Evolutionary conservation across 2,329 filamentous ascomycete species (phyloP), one percentile per base, ranked within the genome.

Genomic region (Achaetomium macrosporum): DNA sequence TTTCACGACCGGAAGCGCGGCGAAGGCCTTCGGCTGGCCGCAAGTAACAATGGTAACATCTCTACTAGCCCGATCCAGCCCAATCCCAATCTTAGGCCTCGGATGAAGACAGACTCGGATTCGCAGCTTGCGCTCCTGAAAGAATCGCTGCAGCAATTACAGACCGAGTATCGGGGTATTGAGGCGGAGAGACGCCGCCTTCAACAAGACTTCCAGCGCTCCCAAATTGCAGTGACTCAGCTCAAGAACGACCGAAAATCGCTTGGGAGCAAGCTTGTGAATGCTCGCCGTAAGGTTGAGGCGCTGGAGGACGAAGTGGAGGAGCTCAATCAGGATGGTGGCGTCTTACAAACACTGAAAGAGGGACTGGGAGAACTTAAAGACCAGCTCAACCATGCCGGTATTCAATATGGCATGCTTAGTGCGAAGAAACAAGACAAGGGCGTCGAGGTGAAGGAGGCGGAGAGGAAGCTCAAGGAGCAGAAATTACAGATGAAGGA

Each of bases 71-170:
- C 77, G 54, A 55, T 76, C 6, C 58, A 72, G 5, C 67, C 73
- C 8, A 75, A 77, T 15, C 82, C 73, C 59, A 68, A 64, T 0
- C 74, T 78, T 37, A 71, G 70, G 10, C 75, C 86, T 20, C 82
- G 90, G n/a, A 95, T 96, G 83, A 86, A 85, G 64, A 85, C 87
- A 1, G 88, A 95, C 64, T 75, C 81, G 25, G 85, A 81, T 52
- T 79, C 79, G 16, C 86, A 89, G 63, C 77, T 91, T 39, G 64
- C 67, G 7, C 68, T 78, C 13, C 74, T 78, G 42, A 71, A 71
- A 53, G 75, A 81, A 25, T 70, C 72, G 4, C 57, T 81, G 3
- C 69, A 75, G 25, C 76, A 82, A 36, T 73, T 87, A 3, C 74
- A 77, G 48, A 65, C 69, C 6, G 81, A 87, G 53, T 66, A 83